A percentile compares a stretch with the other conserved stretches of the same genome.
phyloP scores from a whole-genome alignment of 306 rosid genomes.

The Fragaria ananassa region DNA sequence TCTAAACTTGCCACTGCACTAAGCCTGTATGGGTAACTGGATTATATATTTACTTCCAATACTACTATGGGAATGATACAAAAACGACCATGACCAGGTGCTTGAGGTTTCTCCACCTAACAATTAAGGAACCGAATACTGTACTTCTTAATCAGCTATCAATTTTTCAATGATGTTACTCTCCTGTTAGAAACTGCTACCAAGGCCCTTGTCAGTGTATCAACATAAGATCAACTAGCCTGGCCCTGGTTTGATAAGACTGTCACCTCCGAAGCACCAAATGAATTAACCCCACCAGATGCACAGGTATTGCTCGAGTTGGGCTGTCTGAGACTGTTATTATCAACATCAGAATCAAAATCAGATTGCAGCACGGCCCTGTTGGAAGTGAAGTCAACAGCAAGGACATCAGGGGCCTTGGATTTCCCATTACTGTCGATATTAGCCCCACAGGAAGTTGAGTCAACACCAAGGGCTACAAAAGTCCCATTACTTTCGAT shows the following conservation, averaged over 20 bases:
- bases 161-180: neutral
- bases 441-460: constrained; percentile 15
- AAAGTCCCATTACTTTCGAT: constrained; percentile 31
- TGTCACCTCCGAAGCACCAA: constrained; percentile 41
- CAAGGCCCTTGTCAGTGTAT: constrained; percentile 25
- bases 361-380: constrained; percentile 30
- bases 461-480: constrained; percentile 14
- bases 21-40: neutral
- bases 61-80: neutral
- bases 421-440: constrained; percentile 29
- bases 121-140: constrained; percentile 1
- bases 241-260: constrained; percentile 51
- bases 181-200: constrained; percentile 21
- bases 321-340: constrained; percentile 29
- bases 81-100: neutral
- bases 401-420: constrained; percentile 21
- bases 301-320: constrained; percentile 37
- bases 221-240: constrained; percentile 40
- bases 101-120: neutral
- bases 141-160: constrained; percentile 5
- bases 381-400: constrained; percentile 19
- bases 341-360: constrained; percentile 38
- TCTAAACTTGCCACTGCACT: neutral
- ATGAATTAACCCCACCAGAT: constrained; percentile 38
- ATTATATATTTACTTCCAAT: constrained; percentile 4